These are phyloP conservation scores for Thermomyces lanuginosus DNA, from an alignment of 2,329 filamentous ascomycete genomes.

Conservation along the genomic window DNA sequence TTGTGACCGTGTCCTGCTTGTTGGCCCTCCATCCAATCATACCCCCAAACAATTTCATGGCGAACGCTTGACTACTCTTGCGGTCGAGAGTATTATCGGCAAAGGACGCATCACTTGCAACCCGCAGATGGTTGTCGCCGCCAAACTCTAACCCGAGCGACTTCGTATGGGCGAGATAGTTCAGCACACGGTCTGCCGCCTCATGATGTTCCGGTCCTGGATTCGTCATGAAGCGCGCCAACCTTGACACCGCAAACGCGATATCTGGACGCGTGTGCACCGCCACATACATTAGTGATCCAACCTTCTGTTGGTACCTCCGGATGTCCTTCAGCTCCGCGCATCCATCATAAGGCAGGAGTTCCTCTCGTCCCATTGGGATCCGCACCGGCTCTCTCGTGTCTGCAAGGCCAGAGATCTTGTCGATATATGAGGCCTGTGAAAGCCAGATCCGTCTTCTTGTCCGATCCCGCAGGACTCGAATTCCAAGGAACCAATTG, in stretches of 20 bases:
- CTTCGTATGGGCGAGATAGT: not conserved
- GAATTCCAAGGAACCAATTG: conserved; percentile 3
- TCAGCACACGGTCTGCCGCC: conserved; percentile 2
- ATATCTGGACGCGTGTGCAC: conserved; percentile 2
- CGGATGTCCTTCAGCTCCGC: not conserved
- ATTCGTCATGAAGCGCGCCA: conserved; percentile 3
- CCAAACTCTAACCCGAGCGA: not conserved
- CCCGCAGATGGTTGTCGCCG: conserved; percentile 1
- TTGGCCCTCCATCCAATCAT: conserved; percentile 9
- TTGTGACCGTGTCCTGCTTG: conserved; percentile 10
- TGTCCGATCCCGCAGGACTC: conserved; percentile 3
- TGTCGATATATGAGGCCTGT: conserved; percentile 1
- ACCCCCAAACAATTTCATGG: conserved; percentile 6
- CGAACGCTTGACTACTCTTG: conserved; percentile 1
- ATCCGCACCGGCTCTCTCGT: too few relatives aligned
- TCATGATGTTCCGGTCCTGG: conserved; percentile 3
- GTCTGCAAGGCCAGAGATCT: conserved; percentile 1
- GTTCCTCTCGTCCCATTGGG: not conserved
- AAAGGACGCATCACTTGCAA: conserved; percentile 3
- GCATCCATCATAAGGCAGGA: conserved; percentile 1
- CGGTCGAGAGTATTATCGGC: conserved; percentile 2
- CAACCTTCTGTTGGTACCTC: conserved; percentile 2
- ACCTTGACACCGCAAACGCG: conserved; percentile 3
- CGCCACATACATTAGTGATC: conserved; percentile 3
- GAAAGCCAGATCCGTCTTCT: conserved; percentile 1